A percentile compares a stretch with the other conserved stretches of the same genome.
Conservation (phyloP, 176 grass and related monocot genomes). For the Urochloa ruziziensis region DNA sequence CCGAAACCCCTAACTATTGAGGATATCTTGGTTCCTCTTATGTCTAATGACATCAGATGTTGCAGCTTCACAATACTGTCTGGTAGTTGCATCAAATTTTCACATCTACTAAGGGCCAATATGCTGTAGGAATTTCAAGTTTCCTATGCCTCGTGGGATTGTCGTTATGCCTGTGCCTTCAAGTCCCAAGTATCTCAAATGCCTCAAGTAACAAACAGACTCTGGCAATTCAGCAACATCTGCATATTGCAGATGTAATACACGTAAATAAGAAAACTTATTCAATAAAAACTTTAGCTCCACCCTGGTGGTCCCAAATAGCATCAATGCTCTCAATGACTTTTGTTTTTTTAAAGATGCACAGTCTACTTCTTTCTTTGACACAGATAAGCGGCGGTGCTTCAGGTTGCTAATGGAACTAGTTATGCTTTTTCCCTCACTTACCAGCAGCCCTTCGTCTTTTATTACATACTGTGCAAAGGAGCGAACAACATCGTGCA, state of each 20-base stretch:
- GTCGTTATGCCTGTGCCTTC: not conserved
- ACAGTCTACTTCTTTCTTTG: not conserved
- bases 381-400: not conserved
- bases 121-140: constrained; percentile 4
- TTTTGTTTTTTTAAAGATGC: not conserved
- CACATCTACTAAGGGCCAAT: not conserved
- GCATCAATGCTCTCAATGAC: not conserved
- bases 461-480: constrained; percentile 12
- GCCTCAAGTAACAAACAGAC: not conserved
- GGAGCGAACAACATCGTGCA: constrained; percentile 28
- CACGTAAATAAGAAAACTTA: not conserved
- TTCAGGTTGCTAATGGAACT: not conserved
- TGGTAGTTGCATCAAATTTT: constrained; percentile 1
- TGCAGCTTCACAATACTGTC: not conserved
- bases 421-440: not conserved
- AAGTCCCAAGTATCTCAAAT: constrained; percentile 19
- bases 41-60: not conserved
- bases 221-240: not conserved
- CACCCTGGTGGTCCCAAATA: not conserved
- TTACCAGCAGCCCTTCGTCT: not conserved
- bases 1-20: not conserved
- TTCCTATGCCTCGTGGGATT: constrained; percentile 2
- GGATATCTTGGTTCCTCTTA: constrained; percentile 6
- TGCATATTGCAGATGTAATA: not conserved
- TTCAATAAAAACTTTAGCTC: not conserved